Percentiles rank a stretch among this genome's conserved stretches.
phyloP scores from a whole-genome alignment of 495 filamentous ascomycete species.

The Friedmanniomyces endolithicus region DNA sequence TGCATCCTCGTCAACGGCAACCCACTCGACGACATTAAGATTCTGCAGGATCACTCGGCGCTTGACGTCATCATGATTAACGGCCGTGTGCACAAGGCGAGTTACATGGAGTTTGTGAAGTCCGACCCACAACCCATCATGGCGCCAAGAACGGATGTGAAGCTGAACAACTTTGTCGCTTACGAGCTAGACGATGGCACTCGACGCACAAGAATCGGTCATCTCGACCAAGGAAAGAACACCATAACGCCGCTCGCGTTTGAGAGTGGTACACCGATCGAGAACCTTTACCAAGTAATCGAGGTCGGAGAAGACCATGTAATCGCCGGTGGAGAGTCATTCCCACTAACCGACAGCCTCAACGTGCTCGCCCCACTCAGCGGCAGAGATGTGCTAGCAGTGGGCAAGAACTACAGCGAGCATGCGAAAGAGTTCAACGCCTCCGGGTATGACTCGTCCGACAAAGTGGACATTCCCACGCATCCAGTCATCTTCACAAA shows the following conservation, averaged over 20 bases:
- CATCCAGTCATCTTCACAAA: constrained; percentile 45
- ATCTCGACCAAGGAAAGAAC: constrained; percentile 32
- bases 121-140: constrained; percentile 15
- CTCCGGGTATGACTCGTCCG: constrained; percentile 40
- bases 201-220: constrained; percentile 30
- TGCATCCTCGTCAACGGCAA: constrained; percentile 39
- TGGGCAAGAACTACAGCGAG: constrained; percentile 46
- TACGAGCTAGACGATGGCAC: constrained; percentile 18
- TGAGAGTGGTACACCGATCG: constrained; percentile 37
- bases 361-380: constrained; percentile 37
- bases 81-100: constrained; percentile 37
- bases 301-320: constrained; percentile 30
- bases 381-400: constrained; percentile 40
- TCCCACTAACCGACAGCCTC: constrained; percentile 30
- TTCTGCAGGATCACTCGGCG: constrained; percentile 38
- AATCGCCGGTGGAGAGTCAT: constrained; percentile 23
- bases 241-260: constrained; percentile 38
- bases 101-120: constrained; percentile 29
- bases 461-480: constrained; percentile 36
- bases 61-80: constrained; percentile 40
- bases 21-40: constrained; percentile 35
- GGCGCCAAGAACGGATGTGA: constrained; percentile 2
- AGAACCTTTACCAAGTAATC: constrained; percentile 41
- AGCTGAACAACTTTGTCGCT: constrained; percentile 16
- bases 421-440: constrained; percentile 36